These are phyloP conservation scores for Escallonia rubra DNA, from an alignment of 129 eudicot genomes.

Conservation along the genomic window DNA sequence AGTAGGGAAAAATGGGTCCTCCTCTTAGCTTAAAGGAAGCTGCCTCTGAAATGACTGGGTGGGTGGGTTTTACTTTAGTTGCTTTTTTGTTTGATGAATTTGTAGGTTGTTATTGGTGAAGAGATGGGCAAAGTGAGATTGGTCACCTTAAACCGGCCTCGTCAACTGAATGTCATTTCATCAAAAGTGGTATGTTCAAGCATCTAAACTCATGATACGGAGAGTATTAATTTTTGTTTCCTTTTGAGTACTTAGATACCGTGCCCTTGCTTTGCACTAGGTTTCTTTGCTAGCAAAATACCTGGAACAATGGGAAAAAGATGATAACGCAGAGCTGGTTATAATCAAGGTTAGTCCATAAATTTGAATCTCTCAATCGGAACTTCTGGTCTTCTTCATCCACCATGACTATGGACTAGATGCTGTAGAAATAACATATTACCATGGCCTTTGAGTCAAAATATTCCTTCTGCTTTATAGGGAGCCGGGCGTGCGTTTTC, in stretches of 20 bases:
- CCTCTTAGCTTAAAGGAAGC: background rate
- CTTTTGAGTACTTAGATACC: constrained; percentile 3
- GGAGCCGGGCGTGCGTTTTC: constrained; percentile 97
- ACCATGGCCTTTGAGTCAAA: too few species aligned
- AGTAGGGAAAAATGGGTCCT: background rate
- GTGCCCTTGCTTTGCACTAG: constrained; percentile 25
- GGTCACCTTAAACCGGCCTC: constrained; percentile 88
- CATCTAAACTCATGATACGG: background rate
- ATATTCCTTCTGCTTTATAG: constrained; percentile 20
- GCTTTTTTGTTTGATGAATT: background rate
- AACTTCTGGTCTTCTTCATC: too few species aligned
- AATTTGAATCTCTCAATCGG: too few species aligned
- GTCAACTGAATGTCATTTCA: constrained; percentile 74
- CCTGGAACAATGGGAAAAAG: constrained; percentile 83
- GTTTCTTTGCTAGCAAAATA: constrained; percentile 67
- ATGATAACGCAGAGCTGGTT: constrained; percentile 67
- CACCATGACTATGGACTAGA: too few species aligned
- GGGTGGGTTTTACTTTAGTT: constrained; percentile 4
- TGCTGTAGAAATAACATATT: too few species aligned
- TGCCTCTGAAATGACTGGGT: background rate
- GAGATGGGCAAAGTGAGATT: constrained; percentile 60
- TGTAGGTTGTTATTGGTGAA: constrained; percentile 73
- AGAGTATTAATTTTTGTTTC: background rate
- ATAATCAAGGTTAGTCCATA: constrained; percentile 62
- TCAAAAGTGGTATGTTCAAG: constrained; percentile 52